phyloP scores from a whole-genome alignment of 495 filamentous ascomycete genomes.

The Penicillium verhagenii region DNA sequence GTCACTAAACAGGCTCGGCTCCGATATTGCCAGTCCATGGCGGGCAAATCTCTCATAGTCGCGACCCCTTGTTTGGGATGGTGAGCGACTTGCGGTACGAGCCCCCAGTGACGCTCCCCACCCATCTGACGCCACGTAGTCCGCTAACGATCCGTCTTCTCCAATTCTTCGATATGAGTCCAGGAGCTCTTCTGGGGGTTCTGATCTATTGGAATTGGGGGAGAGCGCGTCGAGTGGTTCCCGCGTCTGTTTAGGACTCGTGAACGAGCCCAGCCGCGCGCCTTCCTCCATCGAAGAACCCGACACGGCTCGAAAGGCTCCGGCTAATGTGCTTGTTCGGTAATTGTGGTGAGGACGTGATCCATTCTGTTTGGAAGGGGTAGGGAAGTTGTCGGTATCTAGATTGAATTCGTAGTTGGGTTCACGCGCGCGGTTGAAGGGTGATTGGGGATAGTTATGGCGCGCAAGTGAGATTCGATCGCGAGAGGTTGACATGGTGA shows the following conservation, averaged over 20 bases:
- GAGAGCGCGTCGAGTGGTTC: slow-evolving; percentile 12
- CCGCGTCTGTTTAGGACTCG: slow-evolving; percentile 20
- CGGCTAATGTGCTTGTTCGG: slow-evolving; percentile 38
- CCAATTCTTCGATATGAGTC: slow-evolving; percentile 48
- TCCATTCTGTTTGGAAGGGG: slow-evolving; percentile 28
- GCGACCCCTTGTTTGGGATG: slow-evolving; percentile 23
- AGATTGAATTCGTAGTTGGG: slow-evolving; percentile 28
- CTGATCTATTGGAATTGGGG: slow-evolving; percentile 31
- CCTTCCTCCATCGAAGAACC: slow-evolving; percentile 25
- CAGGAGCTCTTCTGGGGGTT: slow-evolving; percentile 41
- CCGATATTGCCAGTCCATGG: slow-evolving; percentile 20
- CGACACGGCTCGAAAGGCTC: slow-evolving; percentile 35
- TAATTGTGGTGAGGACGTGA: slow-evolving; percentile 31
- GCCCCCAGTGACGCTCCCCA: slow-evolving; percentile 14
- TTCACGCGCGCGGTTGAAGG: slow-evolving; percentile 36
- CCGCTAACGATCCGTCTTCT: slow-evolving; percentile 41
- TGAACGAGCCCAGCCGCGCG: slow-evolving; percentile 12
- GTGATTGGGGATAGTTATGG: slow-evolving; percentile 30
- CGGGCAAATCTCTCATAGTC: slow-evolving; percentile 7
- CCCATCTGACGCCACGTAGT: slow-evolving; percentile 33
- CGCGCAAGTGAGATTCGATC: slow-evolving; percentile 25
- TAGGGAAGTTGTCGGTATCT: slow-evolving; percentile 30
- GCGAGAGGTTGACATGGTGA: slow-evolving; percentile 18
- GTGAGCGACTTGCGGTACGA: slow-evolving; percentile 23
- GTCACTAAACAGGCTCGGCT: slow-evolving; percentile 31